Base-by-base conservation (phyloP, 371 early-diverging fungal genomes). In the Haplosporangium sp. region DNA sequence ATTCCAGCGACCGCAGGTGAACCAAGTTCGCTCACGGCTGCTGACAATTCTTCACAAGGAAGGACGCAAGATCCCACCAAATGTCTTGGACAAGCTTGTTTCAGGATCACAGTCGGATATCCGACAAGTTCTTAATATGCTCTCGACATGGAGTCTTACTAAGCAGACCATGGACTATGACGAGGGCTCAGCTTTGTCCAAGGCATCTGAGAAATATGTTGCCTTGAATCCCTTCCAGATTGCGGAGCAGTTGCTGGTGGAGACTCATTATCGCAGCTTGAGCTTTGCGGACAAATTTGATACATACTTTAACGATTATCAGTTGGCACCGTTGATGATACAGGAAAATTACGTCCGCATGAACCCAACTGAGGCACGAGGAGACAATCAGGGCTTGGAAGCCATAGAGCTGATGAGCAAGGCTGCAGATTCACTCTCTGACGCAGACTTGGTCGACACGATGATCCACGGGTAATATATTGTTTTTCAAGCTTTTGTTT, bases 61-160 rank as follows among this genome's bases (percentile, higher is more conserved):
- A 82, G 88, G 90, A 2, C 86, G 99, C 18, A 74, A 85, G 43
- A 62, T 99, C 14, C 84, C 90, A 64, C 86, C 93, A 2, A 95
- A 95, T 74, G 95, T 95, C 0, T 80, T 99, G 20, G 95, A 93
- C 52, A 91, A 96, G 73, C 84, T 99, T n/a, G 92, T 98, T 10
- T 81, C 83, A 48, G 81, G 89, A 0, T 95, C 98, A 1, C 89
- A 92, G 48, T 93, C 93, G 40, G 99, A 99, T 84, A 95, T 99
- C 67, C 94, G 99, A n/a, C 99, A 99, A 84, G 91, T 99, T 55
- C 87, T 99, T 53, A 99, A 99, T 81, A 88, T 96, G 61, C 74
- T 99, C 55, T 96, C 98, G 4, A 93, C 94, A 9, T 98, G 94
- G 79, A 86, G 93, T 43, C 81, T 97, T 20, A 83, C 84, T 10